These are phyloP conservation scores for Exophiala spinifera DNA, from an alignment of 2,329 filamentous ascomycete genomes.

Conservation along the genomic window DNA sequence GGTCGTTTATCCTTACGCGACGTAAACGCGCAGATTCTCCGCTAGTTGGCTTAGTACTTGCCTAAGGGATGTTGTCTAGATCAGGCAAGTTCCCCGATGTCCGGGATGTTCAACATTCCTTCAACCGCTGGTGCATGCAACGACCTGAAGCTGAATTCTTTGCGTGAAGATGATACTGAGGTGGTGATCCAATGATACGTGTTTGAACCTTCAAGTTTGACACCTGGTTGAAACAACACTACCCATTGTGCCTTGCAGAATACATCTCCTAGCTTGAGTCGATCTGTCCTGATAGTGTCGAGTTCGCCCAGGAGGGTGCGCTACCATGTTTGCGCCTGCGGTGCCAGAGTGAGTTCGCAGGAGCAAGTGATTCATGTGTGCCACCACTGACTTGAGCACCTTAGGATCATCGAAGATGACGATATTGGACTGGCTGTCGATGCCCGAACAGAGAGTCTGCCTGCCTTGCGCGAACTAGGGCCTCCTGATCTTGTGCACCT, in stretches of 20 bases:
- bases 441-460: constrained; percentile 83
- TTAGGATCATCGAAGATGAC: constrained; percentile 88
- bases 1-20: constrained; percentile 2
- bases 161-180: no score
- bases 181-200: no score
- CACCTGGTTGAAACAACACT: no score
- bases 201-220: no score
- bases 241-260: no score
- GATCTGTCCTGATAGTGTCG: constrained; percentile 16
- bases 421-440: constrained; percentile 82
- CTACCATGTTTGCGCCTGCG: constrained; percentile 67
- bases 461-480: constrained; percentile 83
- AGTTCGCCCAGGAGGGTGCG: constrained; percentile 13
- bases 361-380: not conserved
- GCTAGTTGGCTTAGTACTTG: no score
- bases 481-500: constrained; percentile 95
- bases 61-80: no score
- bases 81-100: no score
- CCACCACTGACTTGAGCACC: constrained; percentile 12
- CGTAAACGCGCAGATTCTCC: not conserved
- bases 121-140: no score
- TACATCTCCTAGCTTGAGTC: not conserved
- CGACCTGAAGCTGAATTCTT: no score
- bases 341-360: constrained; percentile 66
- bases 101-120: no score